These are phyloP conservation scores for Aspergillus conjunctus DNA, from an alignment of 495 filamentous ascomycete species.

Conservation along the genomic window DNA sequence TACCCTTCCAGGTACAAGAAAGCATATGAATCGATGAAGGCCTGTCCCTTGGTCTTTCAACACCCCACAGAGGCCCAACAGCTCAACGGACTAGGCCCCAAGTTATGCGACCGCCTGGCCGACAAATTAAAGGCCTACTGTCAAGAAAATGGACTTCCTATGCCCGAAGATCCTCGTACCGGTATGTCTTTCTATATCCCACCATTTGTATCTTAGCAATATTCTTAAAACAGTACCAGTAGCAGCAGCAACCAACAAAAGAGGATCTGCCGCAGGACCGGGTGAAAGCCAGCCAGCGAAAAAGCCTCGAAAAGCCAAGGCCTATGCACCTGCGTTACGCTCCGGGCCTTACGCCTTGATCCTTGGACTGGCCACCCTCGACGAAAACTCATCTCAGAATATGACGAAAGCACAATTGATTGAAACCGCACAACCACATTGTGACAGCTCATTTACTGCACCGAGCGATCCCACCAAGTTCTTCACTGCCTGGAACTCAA, in stretches of 20 bases:
- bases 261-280: conserved; percentile 47
- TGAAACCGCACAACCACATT: conserved; percentile 69
- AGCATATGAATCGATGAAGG: conserved; percentile 79
- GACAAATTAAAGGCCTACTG: conserved; percentile 69
- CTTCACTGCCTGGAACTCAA: conserved; percentile 85
- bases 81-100: conserved; percentile 71
- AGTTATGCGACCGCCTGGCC: conserved; percentile 69
- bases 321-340: conserved; percentile 71
- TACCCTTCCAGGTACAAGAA: conserved; percentile 62
- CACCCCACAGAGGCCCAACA: conserved; percentile 76
- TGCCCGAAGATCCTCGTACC: conserved; percentile 60
- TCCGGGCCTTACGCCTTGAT: conserved; percentile 78
- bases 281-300: conserved; percentile 54
- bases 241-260: conserved; percentile 38
- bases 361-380: conserved; percentile 62
- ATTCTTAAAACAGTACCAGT: conserved; percentile 12
- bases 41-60: conserved; percentile 70
- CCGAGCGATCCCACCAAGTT: conserved; percentile 67
- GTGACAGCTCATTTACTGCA: conserved; percentile 73
- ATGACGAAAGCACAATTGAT: conserved; percentile 72
- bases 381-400: conserved; percentile 55
- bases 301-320: conserved; percentile 62
- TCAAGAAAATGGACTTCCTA: conserved; percentile 66
- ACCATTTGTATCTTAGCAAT: not conserved
- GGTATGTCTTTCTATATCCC: conserved; percentile 21